Percentiles rank a stretch among this genome's conserved stretches.
Conservation (phyloP, 1,284 basidiomycete species). For the Neolentinus lepideus region DNA sequence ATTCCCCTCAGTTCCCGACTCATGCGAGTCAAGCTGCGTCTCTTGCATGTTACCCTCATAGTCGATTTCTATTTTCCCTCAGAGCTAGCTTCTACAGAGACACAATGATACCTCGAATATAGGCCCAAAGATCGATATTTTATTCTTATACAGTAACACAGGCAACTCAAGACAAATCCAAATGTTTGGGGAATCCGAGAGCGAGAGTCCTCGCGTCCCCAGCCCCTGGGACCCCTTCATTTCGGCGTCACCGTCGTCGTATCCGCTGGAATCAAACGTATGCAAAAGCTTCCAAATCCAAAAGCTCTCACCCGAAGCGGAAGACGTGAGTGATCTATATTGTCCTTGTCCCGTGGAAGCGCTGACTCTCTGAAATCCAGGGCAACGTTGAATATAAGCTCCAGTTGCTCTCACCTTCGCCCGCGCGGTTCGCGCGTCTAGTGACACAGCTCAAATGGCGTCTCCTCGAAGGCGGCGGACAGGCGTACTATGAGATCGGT, state of each 20-base stretch:
- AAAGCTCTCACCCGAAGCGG: conserved; percentile 66
- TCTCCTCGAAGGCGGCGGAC: conserved; percentile 84
- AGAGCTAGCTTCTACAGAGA: conserved; percentile 8
- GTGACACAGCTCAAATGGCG: conserved; percentile 95
- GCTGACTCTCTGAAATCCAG: conserved; percentile 21
- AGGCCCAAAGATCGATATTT: conserved; percentile 10
- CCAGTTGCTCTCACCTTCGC: conserved; percentile 65
- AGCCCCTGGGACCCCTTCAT: conserved; percentile 76
- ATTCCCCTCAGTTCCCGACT: too few species aligned
- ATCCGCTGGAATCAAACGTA: conserved; percentile 17
- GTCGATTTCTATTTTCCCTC: conserved; percentile 3
- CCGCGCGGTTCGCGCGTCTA: conserved; percentile 68
- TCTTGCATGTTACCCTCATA: not conserved
- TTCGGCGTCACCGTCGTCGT: conserved; percentile 35
- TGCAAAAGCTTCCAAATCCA: conserved; percentile 26
- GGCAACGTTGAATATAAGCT: conserved; percentile 87
- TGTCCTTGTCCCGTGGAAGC: not conserved
- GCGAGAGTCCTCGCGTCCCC: conserved; percentile 67
- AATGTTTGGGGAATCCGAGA: conserved; percentile 78
- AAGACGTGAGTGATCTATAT: conserved; percentile 36
- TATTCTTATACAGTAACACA: conserved; percentile 9
- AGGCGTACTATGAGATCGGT: conserved; percentile 90
- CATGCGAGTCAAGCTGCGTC: not conserved
- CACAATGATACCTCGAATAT: conserved; percentile 64
- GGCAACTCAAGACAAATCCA: not conserved